These are phyloP conservation scores for Euphorbia tirucalli DNA, from an alignment of 345 rosid genomes.

Conservation along the genomic window DNA sequence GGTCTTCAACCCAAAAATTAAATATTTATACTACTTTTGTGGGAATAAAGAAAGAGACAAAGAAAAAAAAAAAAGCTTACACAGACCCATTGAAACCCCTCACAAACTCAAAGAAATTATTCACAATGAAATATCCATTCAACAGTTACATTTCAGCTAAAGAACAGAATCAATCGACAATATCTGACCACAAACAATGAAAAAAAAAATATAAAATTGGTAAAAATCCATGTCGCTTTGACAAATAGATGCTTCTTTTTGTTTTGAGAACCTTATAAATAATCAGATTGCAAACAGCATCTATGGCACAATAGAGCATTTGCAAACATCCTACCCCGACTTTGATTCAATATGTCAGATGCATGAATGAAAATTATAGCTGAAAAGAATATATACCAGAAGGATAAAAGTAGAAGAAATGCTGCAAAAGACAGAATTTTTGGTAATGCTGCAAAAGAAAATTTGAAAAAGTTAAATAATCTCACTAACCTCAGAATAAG, in stretches of 20 bases:
- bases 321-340: not conserved
- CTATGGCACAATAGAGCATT: not conserved
- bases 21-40: not conserved
- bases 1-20: not conserved
- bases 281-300: not conserved
- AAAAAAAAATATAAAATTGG: not conserved
- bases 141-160: not conserved
- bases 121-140: not conserved
- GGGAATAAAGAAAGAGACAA: not conserved
- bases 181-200: not conserved
- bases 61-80: not conserved
- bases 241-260: not conserved
- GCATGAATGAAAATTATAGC: not conserved
- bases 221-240: not conserved
- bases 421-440: slow-evolving; percentile 50
- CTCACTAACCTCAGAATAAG: not conserved
- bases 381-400: slow-evolving; percentile 46
- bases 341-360: not conserved
- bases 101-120: not conserved
- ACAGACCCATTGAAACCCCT: not conserved
- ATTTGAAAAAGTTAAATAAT: slow-evolving; percentile 15
- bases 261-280: not conserved
- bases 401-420: slow-evolving; percentile 67
- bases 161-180: not conserved
- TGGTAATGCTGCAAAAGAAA: slow-evolving; percentile 52